phyloP scores from a whole-genome alignment of 768 basidiomycete species.

The Tulasnella sp. region DNA sequence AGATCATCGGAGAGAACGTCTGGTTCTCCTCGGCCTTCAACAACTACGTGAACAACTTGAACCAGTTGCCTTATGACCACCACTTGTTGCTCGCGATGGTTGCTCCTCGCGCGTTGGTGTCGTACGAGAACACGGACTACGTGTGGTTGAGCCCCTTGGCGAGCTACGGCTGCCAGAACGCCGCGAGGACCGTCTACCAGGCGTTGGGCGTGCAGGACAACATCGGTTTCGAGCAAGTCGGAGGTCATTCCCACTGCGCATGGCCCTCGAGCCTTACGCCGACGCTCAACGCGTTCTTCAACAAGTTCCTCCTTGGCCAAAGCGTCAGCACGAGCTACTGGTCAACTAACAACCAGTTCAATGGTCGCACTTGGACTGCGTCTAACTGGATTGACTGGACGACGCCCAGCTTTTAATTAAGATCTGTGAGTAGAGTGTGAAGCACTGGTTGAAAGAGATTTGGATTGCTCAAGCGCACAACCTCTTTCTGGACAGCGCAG shows the following conservation, averaged over 20 bases:
- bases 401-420: slow-evolving; percentile 32
- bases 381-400: slow-evolving; percentile 41
- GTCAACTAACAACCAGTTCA: slow-evolving; percentile 30
- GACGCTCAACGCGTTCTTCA: slow-evolving; percentile 41
- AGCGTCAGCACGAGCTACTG: slow-evolving; percentile 33
- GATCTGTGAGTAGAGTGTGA: background rate
- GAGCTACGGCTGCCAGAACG: slow-evolving; percentile 40
- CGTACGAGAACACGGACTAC: slow-evolving; percentile 44
- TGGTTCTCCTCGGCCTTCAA: slow-evolving; percentile 47
- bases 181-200: slow-evolving; percentile 39
- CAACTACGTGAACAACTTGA: slow-evolving; percentile 35
- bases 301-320: slow-evolving; percentile 43
- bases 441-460: background rate
- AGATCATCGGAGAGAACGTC: slow-evolving; percentile 51
- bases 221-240: slow-evolving; percentile 45
- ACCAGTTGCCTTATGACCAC: slow-evolving; percentile 46
- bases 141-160: slow-evolving; percentile 45
- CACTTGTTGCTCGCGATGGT: slow-evolving; percentile 44
- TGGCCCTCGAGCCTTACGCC: slow-evolving; percentile 39
- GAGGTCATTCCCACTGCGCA: slow-evolving; percentile 43
- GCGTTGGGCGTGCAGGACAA: slow-evolving; percentile 36
- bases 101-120: slow-evolving; percentile 42
- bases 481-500: background rate
- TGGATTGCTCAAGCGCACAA: background rate
- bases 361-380: slow-evolving; percentile 28